phyloP scores from a whole-genome alignment of 2,329 filamentous ascomycete species.

The Penicillium sp. region DNA sequence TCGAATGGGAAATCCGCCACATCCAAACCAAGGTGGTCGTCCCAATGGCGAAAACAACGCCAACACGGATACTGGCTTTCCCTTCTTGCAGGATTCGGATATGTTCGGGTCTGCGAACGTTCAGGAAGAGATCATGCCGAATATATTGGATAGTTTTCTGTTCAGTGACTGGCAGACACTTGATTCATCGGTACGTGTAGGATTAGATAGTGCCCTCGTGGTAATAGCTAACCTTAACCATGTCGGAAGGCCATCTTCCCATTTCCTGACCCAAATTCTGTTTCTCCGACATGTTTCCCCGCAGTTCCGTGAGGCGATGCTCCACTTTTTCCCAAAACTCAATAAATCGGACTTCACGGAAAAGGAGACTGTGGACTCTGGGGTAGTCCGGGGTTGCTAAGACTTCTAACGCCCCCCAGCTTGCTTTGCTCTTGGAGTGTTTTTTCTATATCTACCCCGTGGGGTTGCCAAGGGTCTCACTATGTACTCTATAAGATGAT shows the following conservation, averaged over 20 bases:
- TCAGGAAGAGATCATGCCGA: neutral
- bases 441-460: neutral
- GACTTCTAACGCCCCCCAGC: neutral
- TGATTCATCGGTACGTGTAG: constrained; percentile 9
- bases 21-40: neutral
- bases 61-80: neutral
- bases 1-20: neutral
- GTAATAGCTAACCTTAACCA: neutral
- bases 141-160: neutral
- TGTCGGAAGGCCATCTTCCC: constrained; percentile 6
- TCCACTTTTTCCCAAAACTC: neutral
- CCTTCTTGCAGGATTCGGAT: neutral
- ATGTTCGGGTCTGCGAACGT: neutral
- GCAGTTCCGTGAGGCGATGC: neutral
- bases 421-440: neutral
- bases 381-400: constrained; percentile 1
- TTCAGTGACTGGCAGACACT: constrained; percentile 11
- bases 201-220: neutral
- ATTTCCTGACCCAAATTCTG: constrained; percentile 6
- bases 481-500: neutral
- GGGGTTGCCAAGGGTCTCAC: neutral
- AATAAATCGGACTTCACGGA: constrained; percentile 6
- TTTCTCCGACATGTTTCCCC: constrained; percentile 4
- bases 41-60: neutral
- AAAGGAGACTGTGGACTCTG: neutral